phyloP scores from a whole-genome alignment of 75 land plant species.

The Chamaecyparis obtusa region DNA sequence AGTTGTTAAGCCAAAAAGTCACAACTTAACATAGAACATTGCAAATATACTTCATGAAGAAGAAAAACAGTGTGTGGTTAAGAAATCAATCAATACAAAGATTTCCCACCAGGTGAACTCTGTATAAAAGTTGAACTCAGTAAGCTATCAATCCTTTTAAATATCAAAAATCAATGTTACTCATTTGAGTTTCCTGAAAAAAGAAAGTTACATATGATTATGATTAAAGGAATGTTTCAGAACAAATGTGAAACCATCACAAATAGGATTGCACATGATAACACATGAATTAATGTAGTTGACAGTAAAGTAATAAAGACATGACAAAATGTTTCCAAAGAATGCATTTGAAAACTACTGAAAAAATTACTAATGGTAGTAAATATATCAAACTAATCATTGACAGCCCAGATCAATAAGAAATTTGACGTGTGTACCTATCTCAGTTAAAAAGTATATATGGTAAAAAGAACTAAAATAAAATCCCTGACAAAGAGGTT shows the following conservation, averaged over 20 bases:
- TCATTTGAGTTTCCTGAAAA: not conserved
- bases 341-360: not conserved
- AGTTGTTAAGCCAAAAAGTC: not conserved
- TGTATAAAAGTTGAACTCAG: not conserved
- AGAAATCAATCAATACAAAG: not conserved
- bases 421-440: too few species aligned
- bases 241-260: not conserved
- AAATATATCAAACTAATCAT: not conserved
- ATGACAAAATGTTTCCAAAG: not conserved
- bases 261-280: not conserved
- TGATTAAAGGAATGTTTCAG: not conserved
- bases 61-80: not conserved
- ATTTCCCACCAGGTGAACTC: not conserved
- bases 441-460: too few species aligned
- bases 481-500: too few species aligned
- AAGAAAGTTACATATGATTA: not conserved
- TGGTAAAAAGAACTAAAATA: too few species aligned
- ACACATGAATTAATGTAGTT: not conserved
- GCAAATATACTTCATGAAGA: not conserved
- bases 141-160: not conserved
- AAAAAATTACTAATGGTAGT: not conserved
- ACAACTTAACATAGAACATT: not conserved
- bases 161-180: not conserved
- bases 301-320: not conserved
- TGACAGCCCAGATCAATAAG: not conserved